Base-by-base conservation (phyloP, 1,284 basidiomycete species). In the Testicularia cyperi region DNA sequence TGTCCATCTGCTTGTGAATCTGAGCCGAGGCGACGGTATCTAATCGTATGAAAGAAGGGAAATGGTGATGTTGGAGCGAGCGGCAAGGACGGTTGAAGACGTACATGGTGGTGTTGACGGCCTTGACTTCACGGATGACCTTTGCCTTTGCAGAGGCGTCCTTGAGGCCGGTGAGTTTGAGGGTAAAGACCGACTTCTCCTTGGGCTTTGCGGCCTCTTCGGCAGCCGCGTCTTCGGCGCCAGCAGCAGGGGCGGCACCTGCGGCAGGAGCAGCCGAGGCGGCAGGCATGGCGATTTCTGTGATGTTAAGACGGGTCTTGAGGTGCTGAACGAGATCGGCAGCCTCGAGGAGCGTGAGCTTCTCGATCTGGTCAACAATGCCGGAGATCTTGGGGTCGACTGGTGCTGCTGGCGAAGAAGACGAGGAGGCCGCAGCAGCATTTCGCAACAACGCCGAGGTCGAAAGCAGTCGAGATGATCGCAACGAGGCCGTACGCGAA, bases 41-140 rank as follows among this genome's bases (percentile, higher is more conserved):
- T n/a, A n/a, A n/a, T n/a, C n/a, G n/a, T n/a, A n/a, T n/a, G n/a
- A n/a, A n/a, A n/a, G n/a, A n/a, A n/a, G n/a, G n/a, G n/a, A n/a
- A n/a, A n/a, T n/a, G n/a, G n/a, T n/a, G n/a, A n/a, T n/a, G n/a
- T n/a, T n/a, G n/a, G n/a, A n/a, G n/a, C n/a, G n/a, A n/a, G n/a
- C n/a, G n/a, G n/a, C n/a, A n/a, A n/a, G n/a, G n/a, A n/a, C n/a
- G n/a, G n/a, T n/a, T n/a, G n/a, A n/a, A n/a, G n/a, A 60, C 57
- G 13, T 44, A 62, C 72, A 75, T 77, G 30, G 41, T 65, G 27
- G 38, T 51, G 62, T 75, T 72, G 36, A 65, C 45, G 8, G 88
- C 89, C 83, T 99, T 99, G 71, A 99, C 90, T 79, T 98, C 95
- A 70, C 90, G 86, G 77, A 99, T 99, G 69, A 97, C 86, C 82